Evolutionary conservation across 1,139 yeast genomes (phyloP).

Genomic region (Debaryomyces sp.): DNA sequence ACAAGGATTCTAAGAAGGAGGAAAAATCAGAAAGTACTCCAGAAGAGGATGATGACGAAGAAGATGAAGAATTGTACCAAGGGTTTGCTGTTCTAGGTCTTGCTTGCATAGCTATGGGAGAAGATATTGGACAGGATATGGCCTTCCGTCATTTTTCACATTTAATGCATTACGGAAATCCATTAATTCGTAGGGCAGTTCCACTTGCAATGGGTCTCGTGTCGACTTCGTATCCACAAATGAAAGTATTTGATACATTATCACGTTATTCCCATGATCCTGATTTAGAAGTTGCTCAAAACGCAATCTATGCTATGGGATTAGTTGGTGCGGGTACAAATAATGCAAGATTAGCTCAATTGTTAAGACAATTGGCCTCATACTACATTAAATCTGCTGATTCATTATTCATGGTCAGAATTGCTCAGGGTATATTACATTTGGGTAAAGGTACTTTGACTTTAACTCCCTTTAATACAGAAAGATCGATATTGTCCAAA

Average conservation of each 20-base stretch:
- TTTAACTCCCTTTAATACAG: constrained; percentile 86
- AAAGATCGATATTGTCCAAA: constrained; percentile 83
- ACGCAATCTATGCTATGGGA: constrained; percentile 97
- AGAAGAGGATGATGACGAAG: constrained; percentile 32
- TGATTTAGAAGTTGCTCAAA: constrained; percentile 91
- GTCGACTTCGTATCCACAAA: constrained; percentile 92
- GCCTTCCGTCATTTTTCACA: constrained; percentile 95
- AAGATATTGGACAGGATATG: constrained; percentile 98
- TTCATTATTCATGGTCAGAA: constrained; percentile 87
- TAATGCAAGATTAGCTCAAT: constrained; percentile 95
- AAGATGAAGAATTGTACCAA: constrained; percentile 69
- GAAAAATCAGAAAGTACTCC: constrained; percentile 27
- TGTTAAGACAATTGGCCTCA: constrained; percentile 90
- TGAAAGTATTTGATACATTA: constrained; percentile 95
- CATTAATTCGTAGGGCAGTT: constrained; percentile 89
- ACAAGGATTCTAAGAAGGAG: constrained; percentile 20
- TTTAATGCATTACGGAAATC: constrained; percentile 96
- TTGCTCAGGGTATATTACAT: constrained; percentile 94
- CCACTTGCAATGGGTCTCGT: constrained; percentile 98
- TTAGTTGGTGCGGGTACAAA: constrained; percentile 98
- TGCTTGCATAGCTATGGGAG: constrained; percentile 96
- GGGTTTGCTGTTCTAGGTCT: constrained; percentile 94
- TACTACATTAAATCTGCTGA: constrained; percentile 92
- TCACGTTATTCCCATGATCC: constrained; percentile 96
- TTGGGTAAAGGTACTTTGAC: constrained; percentile 95